Percentiles rank a stretch among this genome's conserved stretches.
Conservation (phyloP, 2,329 filamentous ascomycete genomes). For the Alternaria viburni region DNA sequence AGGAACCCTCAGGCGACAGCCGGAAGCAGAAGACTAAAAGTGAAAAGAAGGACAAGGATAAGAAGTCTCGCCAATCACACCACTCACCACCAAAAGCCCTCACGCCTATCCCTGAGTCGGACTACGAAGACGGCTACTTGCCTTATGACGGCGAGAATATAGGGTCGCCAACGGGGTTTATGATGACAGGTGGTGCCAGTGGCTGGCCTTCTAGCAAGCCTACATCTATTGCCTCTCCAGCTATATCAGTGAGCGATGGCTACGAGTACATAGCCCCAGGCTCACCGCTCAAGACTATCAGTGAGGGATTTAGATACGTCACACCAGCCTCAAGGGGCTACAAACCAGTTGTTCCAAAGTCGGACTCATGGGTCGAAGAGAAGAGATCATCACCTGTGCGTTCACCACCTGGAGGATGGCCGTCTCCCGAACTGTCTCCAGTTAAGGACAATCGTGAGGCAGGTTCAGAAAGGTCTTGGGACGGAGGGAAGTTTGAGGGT, state of each 20-base stretch:
- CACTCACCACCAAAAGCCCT: constrained; percentile 2
- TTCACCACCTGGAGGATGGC: constrained; percentile 16
- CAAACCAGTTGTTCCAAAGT: not conserved
- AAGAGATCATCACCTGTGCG: constrained; percentile 1
- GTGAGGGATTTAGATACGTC: not conserved
- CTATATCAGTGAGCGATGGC: not conserved
- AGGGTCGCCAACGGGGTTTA: constrained; percentile 25
- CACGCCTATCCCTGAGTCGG: constrained; percentile 15
- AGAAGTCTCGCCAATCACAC: not conserved
- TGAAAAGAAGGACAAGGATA: not conserved
- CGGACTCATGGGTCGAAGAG: not conserved
- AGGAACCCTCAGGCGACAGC: not conserved
- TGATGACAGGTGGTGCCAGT: constrained; percentile 28
- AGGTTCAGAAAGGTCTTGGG: not conserved
- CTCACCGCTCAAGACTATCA: not conserved
- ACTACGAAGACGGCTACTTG: constrained; percentile 12
- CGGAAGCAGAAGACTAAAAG: not conserved
- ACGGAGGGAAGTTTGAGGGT: not conserved
- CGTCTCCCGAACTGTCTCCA: constrained; percentile 15
- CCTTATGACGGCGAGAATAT: not conserved
- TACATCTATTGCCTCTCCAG: not conserved
- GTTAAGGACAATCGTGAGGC: not conserved
- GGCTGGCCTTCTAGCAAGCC: constrained; percentile 16
- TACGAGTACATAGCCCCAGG: not conserved
- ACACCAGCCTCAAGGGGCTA: not conserved